A percentile compares a stretch with the other conserved stretches of the same genome.
phyloP scores from a whole-genome alignment of 768 basidiomycete species.

The Collybia nuda region DNA sequence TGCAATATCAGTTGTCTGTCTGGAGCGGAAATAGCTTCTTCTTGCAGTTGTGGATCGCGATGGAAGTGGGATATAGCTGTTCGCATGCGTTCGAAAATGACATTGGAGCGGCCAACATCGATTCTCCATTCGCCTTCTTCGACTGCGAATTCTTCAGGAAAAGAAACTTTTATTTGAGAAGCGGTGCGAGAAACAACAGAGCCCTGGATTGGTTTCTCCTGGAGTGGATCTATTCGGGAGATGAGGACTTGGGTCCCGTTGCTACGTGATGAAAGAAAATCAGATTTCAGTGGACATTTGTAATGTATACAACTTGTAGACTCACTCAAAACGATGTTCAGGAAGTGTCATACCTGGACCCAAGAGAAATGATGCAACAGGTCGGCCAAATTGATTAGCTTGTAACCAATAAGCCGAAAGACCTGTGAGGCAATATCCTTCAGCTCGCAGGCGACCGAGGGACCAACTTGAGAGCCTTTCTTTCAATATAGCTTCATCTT shows the following conservation, averaged over 20 bases:
- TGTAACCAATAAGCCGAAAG: constrained; percentile 70
- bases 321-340: constrained; percentile 72
- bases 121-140: constrained; percentile 58
- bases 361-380: constrained; percentile 62
- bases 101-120: constrained; percentile 69
- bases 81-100: constrained; percentile 69
- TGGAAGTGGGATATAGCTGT: constrained; percentile 59
- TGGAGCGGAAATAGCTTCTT: constrained; percentile 22
- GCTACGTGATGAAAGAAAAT: constrained; percentile 34
- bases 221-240: constrained; percentile 60
- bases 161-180: constrained; percentile 58
- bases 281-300: neutral
- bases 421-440: constrained; percentile 72
- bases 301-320: constrained; percentile 11
- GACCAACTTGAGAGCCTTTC: constrained; percentile 73
- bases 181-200: constrained; percentile 49
- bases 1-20: constrained; percentile 55
- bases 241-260: constrained; percentile 70
- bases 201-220: constrained; percentile 53
- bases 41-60: constrained; percentile 47
- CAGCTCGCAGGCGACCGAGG: constrained; percentile 53
- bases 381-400: constrained; percentile 60
- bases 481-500: constrained; percentile 57
- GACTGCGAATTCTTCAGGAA: constrained; percentile 46
- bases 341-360: constrained; percentile 66